A percentile compares a stretch with the other conserved stretches of the same genome.
These are phyloP conservation scores for Oxytropis ochrocephala DNA, from an alignment of 306 rosid genomes.

Conservation along the genomic window DNA sequence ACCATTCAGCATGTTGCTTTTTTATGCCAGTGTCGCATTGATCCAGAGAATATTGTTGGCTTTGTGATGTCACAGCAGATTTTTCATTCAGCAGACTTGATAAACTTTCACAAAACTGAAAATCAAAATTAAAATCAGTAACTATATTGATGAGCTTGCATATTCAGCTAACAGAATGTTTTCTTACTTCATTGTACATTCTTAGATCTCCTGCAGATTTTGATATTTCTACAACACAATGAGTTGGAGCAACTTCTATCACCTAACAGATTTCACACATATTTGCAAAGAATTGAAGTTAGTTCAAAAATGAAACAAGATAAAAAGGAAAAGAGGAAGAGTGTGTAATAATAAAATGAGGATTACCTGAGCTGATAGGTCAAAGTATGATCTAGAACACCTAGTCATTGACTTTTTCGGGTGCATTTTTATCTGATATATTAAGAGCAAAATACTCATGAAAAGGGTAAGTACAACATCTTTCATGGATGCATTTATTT, in stretches of 20 bases:
- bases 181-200: slow-evolving; percentile 44
- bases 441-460: not conserved
- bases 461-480: not conserved
- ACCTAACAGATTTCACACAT: slow-evolving; percentile 44
- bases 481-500: not conserved
- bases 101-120: slow-evolving; percentile 67
- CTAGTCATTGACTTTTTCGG: slow-evolving; percentile 46
- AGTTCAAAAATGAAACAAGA: not conserved
- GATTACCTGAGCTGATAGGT: slow-evolving; percentile 68
- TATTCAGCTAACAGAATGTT: not conserved
- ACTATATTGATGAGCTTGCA: not conserved
- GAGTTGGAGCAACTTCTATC: slow-evolving; percentile 69
- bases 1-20: slow-evolving; percentile 21
- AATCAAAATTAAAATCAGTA: slow-evolving; percentile 22
- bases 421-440: slow-evolving; percentile 58
- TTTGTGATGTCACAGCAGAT: slow-evolving; percentile 27
- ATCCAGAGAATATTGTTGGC: slow-evolving; percentile 26
- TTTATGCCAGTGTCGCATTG: not conserved
- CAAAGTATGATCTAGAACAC: slow-evolving; percentile 46
- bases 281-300: not conserved
- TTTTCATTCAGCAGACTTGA: slow-evolving; percentile 46
- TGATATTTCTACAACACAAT: slow-evolving; percentile 70
- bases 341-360: not conserved
- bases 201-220: slow-evolving; percentile 62
- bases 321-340: not conserved